These are phyloP conservation scores for Blepharisma undulans DNA, from an alignment of 169 alveolate species.

Conservation along the genomic window DNA sequence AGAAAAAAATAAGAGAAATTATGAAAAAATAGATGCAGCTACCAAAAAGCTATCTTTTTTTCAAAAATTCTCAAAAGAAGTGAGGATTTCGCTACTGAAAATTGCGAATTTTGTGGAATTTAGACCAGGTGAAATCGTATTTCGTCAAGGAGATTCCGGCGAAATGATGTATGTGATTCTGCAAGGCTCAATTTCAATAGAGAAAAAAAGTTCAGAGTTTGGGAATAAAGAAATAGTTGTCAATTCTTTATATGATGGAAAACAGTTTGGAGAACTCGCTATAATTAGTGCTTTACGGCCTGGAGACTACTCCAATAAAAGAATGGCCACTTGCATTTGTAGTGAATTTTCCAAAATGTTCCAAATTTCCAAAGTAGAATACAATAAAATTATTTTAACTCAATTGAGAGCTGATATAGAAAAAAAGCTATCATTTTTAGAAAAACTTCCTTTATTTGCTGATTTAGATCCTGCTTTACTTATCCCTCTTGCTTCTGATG, in stretches of 20 bases:
- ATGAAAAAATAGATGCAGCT: neutral
- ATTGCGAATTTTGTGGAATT: neutral
- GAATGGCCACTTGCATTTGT: conserved; percentile 15
- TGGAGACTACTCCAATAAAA: neutral
- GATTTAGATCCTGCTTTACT: neutral
- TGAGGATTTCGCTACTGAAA: neutral
- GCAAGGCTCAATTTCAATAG: conserved; percentile 16
- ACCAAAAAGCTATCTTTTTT: neutral
- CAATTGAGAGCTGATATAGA: conserved; percentile 8
- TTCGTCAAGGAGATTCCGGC: conserved; percentile 25
- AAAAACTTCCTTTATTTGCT: neutral
- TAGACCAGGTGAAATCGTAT: neutral
- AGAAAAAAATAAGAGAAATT: neutral
- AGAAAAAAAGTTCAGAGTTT: neutral
- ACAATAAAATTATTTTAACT: neutral
- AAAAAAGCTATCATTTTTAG: neutral
- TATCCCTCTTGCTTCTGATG: conserved; percentile 36
- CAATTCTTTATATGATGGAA: conserved; percentile 37
- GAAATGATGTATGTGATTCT: conserved; percentile 33
- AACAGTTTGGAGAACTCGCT: conserved; percentile 40
- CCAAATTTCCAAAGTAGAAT: conserved; percentile 15
- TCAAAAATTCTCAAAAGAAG: conserved; percentile 25
- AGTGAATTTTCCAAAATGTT: conserved; percentile 5
- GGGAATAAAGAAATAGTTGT: neutral
- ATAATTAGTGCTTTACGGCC: neutral